Evolutionary conservation across 2,329 filamentous ascomycete genomes (phyloP).

Genomic region (Penicillium sp.): DNA sequence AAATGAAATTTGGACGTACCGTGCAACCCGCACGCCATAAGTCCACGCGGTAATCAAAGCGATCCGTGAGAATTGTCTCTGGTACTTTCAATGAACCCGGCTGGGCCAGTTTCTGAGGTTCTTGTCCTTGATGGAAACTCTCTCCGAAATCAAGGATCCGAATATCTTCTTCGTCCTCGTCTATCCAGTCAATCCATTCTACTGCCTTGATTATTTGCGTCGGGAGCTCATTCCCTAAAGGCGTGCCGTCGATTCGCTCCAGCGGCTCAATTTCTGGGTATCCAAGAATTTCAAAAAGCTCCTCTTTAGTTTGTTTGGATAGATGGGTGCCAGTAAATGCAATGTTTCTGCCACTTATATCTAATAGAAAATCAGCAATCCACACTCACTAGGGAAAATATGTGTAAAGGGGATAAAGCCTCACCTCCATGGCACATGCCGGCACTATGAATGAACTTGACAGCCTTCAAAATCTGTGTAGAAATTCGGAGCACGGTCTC

Average conservation of each 20-base stretch:
- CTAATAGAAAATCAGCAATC: conserved; percentile 15
- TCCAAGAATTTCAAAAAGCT: conserved; percentile 23
- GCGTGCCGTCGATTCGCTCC: conserved; percentile 20
- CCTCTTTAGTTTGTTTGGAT: conserved; percentile 14
- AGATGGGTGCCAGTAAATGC: conserved; percentile 24
- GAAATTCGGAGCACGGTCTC: conserved; percentile 30
- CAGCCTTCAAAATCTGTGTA: conserved; percentile 29
- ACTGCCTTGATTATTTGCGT: conserved; percentile 26
- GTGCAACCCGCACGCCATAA: conserved; percentile 33
- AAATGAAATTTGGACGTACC: conserved; percentile 16
- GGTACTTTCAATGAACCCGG: conserved; percentile 30
- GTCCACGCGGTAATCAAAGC: conserved; percentile 35
- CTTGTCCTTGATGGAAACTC: conserved; percentile 22
- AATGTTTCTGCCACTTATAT: conserved; percentile 32
- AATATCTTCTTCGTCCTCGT: conserved; percentile 30
- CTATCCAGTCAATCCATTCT: conserved; percentile 27
- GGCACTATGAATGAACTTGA: conserved; percentile 29
- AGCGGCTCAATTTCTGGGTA: conserved; percentile 21
- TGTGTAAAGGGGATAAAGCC: neutral
- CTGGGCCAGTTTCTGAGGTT: conserved; percentile 23
- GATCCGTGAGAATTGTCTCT: conserved; percentile 33
- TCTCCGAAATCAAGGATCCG: conserved; percentile 28
- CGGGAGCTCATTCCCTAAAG: conserved; percentile 24
- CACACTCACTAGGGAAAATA: neutral
- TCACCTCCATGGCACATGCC: conserved; percentile 37